Percentiles rank a stretch among this genome's conserved stretches.
Evolutionary conservation across 371 early-diverging fungal species (phyloP).

Genomic region (Rhizopus arrhizus): DNA sequence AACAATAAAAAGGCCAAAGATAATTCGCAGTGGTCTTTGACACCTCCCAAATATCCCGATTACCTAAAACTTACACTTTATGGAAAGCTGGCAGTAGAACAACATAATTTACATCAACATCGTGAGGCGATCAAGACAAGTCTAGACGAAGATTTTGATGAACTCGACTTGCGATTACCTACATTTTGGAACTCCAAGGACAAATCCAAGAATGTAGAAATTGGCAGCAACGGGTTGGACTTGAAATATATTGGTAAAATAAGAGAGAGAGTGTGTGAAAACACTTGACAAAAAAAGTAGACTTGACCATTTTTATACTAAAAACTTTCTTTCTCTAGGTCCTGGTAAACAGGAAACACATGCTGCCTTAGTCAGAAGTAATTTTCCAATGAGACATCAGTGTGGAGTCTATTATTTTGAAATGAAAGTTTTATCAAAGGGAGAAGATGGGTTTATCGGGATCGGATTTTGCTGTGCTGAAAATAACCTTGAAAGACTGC

Average conservation of each 20-base stretch:
- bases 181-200: conserved; percentile 67
- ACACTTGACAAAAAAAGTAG: neutral
- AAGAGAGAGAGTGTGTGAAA: too few relatives aligned
- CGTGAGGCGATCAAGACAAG: neutral
- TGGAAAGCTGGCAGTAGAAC: conserved; percentile 31
- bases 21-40: conserved; percentile 18
- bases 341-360: conserved; percentile 79
- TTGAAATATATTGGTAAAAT: conserved; percentile 60
- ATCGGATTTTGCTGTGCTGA: conserved; percentile 75
- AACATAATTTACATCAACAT: conserved; percentile 28
- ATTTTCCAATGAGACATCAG: conserved; percentile 82
- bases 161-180: conserved; percentile 53
- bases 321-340: conserved; percentile 48
- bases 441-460: conserved; percentile 91
- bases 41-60: conserved; percentile 38
- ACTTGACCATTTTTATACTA: conserved; percentile 1
- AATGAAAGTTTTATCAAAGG: conserved; percentile 81
- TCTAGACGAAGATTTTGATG: conserved; percentile 17
- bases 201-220: conserved; percentile 59
- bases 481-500: conserved; percentile 66
- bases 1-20: neutral
- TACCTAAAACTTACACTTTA: conserved; percentile 45
- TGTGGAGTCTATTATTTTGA: conserved; percentile 94
- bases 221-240: conserved; percentile 56
- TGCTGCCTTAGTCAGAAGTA: conserved; percentile 83